These are phyloP conservation scores for Nigrospora oryzae DNA, from an alignment of 2,329 filamentous ascomycete species.

Conservation along the genomic window DNA sequence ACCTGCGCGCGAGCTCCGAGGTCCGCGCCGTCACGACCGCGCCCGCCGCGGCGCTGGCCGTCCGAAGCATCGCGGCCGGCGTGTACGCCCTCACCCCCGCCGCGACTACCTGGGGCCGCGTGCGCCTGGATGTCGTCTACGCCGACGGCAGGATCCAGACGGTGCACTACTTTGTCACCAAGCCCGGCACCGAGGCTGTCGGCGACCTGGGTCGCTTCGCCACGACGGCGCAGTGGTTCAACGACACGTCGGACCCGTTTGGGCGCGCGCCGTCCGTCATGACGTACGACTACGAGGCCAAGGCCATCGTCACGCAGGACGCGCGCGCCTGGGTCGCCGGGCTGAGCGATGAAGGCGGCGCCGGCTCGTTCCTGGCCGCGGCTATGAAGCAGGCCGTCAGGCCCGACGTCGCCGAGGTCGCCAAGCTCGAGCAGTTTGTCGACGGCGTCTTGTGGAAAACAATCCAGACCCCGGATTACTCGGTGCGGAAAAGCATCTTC, in stretches of 20 bases:
- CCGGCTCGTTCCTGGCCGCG: slow-evolving; percentile 45
- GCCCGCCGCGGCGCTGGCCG: slow-evolving; percentile 26
- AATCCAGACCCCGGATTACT: slow-evolving; percentile 36
- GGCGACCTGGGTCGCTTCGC: slow-evolving; percentile 41
- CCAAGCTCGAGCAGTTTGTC: slow-evolving; percentile 45
- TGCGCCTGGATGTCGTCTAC: slow-evolving; percentile 37
- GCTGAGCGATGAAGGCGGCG: slow-evolving; percentile 51
- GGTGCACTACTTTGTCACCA: slow-evolving; percentile 48
- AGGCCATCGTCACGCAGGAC: slow-evolving; percentile 33
- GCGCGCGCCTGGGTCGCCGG: slow-evolving; percentile 49
- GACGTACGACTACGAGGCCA: slow-evolving; percentile 43
- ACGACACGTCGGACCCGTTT: slow-evolving; percentile 42
- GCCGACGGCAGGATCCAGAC: slow-evolving; percentile 38
- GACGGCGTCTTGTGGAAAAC: slow-evolving; percentile 39
- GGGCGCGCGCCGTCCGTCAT: slow-evolving; percentile 45
- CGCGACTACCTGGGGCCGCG: slow-evolving; percentile 37
- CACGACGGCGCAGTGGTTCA: slow-evolving; percentile 45
- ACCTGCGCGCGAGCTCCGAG: slow-evolving; percentile 29
- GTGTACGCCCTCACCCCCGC: slow-evolving; percentile 35
- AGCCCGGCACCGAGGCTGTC: slow-evolving; percentile 32
- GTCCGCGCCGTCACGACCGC: slow-evolving; percentile 29
- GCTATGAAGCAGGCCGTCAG: slow-evolving; percentile 45
- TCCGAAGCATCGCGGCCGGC: slow-evolving; percentile 17
- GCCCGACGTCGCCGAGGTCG: slow-evolving; percentile 38
- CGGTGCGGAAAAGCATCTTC: slow-evolving; percentile 47